Conservation (phyloP, 768 basidiomycete genomes). For the Naganishia friedmannii region DNA sequence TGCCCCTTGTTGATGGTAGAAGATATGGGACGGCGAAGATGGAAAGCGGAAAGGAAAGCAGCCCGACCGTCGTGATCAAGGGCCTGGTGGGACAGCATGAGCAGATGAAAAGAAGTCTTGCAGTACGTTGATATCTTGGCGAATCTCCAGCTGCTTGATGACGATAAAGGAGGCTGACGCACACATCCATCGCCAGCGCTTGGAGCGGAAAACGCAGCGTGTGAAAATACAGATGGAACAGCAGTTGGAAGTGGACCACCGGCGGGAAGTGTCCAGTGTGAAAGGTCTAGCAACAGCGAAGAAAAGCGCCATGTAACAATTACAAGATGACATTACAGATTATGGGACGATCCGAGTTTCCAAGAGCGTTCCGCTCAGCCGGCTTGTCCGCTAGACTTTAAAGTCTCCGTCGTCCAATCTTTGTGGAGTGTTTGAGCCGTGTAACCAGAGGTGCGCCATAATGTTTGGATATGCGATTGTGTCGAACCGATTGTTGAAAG, state of each 20-base stretch:
- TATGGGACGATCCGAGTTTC: neutral
- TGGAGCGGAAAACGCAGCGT: neutral
- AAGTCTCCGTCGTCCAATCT: no score
- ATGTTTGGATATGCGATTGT: no score
- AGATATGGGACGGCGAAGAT: neutral
- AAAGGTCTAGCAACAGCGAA: neutral
- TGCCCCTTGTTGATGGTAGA: neutral
- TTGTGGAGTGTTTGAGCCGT: no score
- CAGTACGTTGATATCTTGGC: conserved; percentile 7
- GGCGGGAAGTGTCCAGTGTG: neutral
- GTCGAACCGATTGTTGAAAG: neutral
- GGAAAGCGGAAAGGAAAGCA: neutral
- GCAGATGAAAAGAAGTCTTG: conserved; percentile 17
- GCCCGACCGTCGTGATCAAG: conserved; percentile 10
- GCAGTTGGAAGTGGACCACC: neutral
- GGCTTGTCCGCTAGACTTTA: neutral
- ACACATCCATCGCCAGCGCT: neutral
- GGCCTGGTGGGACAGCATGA: conserved; percentile 10
- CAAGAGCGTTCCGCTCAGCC: neutral
- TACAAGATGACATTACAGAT: neutral
- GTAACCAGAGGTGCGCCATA: no score
- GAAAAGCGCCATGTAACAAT: no score
- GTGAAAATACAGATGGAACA: conserved; percentile 4
- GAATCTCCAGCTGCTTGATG: no score
- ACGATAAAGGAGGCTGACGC: no score